Conservation (phyloP, 352 stramenopile species). For the Phytopythium chamaehyphon region DNA sequence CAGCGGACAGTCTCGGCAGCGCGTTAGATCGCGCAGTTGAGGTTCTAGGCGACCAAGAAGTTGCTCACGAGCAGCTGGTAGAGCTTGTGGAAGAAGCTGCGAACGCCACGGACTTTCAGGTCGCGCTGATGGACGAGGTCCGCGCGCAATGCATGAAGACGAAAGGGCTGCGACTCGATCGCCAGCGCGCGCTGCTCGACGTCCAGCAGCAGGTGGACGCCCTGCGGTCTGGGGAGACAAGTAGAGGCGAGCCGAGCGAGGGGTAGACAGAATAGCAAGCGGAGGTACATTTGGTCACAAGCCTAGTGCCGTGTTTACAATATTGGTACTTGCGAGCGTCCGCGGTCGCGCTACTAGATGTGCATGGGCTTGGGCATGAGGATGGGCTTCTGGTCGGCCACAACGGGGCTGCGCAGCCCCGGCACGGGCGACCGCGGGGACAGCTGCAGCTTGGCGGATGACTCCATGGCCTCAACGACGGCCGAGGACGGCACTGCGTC, state of each 20-base stretch:
- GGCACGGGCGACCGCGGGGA: slow-evolving; percentile 16
- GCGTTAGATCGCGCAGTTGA: slow-evolving; percentile 23
- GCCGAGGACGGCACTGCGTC: slow-evolving; percentile 1
- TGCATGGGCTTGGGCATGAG: slow-evolving; percentile 64
- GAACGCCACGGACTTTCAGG: slow-evolving; percentile 40
- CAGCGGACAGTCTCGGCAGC: slow-evolving; percentile 20
- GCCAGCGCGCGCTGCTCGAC: slow-evolving; percentile 9
- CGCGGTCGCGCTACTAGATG: slow-evolving; percentile 29
- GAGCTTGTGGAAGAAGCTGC: slow-evolving; percentile 38
- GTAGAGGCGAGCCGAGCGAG: too few relatives aligned
- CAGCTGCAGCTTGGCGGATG: slow-evolving; percentile 9
- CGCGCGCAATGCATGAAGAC: slow-evolving; percentile 17
- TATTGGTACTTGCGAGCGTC: background rate
- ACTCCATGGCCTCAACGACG: slow-evolving; percentile 1
- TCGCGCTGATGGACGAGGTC: slow-evolving; percentile 30
- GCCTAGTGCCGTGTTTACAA: slow-evolving; percentile 4
- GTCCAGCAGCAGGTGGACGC: slow-evolving; percentile 9
- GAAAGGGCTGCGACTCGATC: slow-evolving; percentile 19
- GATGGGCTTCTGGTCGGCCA: slow-evolving; percentile 56
- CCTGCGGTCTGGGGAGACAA: background rate
- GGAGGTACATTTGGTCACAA: background rate
- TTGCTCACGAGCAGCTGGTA: slow-evolving; percentile 19
- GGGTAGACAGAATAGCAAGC: too few relatives aligned
- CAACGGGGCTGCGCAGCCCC: slow-evolving; percentile 39
- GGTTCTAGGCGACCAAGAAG: slow-evolving; percentile 10